Evolutionary conservation across 768 basidiomycete species (phyloP).

Genomic region (Tulasnella sp.): DNA sequence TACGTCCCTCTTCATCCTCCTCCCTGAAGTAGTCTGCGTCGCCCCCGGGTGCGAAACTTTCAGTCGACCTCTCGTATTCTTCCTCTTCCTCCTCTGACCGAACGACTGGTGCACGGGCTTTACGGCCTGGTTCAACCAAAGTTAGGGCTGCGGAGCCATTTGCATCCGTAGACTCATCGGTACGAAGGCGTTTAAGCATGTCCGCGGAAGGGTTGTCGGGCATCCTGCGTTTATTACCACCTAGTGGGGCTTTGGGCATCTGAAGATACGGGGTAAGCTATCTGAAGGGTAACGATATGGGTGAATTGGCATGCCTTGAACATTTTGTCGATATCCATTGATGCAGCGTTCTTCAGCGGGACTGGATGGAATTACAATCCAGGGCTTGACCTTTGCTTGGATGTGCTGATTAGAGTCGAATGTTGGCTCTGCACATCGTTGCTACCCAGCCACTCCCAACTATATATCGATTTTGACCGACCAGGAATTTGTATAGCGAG

Average conservation of each 20-base stretch:
- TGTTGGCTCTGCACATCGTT: neutral
- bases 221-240: constrained; percentile 60
- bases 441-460: too few relatives aligned
- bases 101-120: constrained; percentile 39
- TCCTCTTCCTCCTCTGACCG: constrained; percentile 37
- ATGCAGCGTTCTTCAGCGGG: neutral
- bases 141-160: neutral
- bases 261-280: constrained; percentile 21
- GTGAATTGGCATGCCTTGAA: constrained; percentile 21
- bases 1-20: constrained; percentile 85
- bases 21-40: constrained; percentile 86
- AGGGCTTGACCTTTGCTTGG: constrained; percentile 1
- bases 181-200: constrained; percentile 68
- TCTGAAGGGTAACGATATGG: neutral
- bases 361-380: constrained; percentile 1
- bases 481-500: too few relatives aligned
- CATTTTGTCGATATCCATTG: constrained; percentile 25
- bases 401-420: neutral
- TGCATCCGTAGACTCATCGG: constrained; percentile 31
- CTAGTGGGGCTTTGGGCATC: constrained; percentile 56
- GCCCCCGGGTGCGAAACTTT: constrained; percentile 62
- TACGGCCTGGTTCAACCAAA: constrained; percentile 20
- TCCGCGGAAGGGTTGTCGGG: constrained; percentile 68
- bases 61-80: constrained; percentile 31
- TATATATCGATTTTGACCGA: too few relatives aligned